Base-by-base conservation (phyloP, 2,329 filamentous ascomycete genomes). In the Nannizzia gypsea region DNA sequence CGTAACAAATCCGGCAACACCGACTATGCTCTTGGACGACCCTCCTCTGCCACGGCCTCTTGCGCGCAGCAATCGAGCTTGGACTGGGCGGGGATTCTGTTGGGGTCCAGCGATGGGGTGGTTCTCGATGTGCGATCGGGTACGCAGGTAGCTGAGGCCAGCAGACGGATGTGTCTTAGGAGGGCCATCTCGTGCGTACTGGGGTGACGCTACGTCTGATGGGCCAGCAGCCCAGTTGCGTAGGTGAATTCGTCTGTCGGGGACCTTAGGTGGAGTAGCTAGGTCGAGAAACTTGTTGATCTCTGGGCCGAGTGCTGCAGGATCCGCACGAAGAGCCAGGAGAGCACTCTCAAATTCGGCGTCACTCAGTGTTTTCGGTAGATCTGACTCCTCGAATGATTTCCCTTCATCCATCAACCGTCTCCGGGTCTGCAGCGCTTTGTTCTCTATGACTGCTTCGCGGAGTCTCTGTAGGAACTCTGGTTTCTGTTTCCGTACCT, bases 91-190 rank as follows among this genome's bases (percentile, higher is more conserved):
- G 24, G 74, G 74, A 28, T 73, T 66, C 1, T 71, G 71, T 66
- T 84, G 83, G 8, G 84, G 84, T 3, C 84, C 84, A 64, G 80
- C 80, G 31, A 79, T 68, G 1, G 83, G 81, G 67, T 86, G 82
- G 66, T 86, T 86, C 65, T 78, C 73, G 50, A 83, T 71, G 66
- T 80, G 74, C 22, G 80, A 74, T 59, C 77, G 75, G 11, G 80
- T 81, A 56, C 81, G 78, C 2, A 81, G 72, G 68, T 87, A 86
- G 13, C 81, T 80, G 3, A 87, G 74, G 63, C 84, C 84, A 3
- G 81, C 84, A 3, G 81, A 84, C 2, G 84, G 84, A 70, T 87
- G 84, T 6, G 84, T 86, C 61, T 78, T 79, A 1, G 82, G 81
- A 20, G 81, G 81, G 2, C 79, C 80, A 28, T 69, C 69, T 34